Evolutionary conservation across 2,329 filamentous ascomycete species (phyloP), one percentile per base, ranked within the genome.

Genomic region (Purpureocillium takamizusanense): DNA sequence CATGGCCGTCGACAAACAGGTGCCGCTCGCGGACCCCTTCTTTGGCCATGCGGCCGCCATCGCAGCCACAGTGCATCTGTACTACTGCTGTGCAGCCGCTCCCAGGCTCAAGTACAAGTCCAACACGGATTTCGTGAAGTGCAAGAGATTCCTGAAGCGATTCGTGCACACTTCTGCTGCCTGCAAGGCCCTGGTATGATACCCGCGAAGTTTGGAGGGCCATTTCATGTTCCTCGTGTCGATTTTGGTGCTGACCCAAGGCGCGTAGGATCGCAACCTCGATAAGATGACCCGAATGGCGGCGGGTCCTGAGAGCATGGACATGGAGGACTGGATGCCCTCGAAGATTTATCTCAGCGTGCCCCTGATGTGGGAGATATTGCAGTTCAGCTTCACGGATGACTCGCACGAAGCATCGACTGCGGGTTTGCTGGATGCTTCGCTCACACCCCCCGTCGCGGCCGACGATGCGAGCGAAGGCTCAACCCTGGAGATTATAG

Each of bases 321-420:
- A 70, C 27, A 60, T 63, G 12, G 66, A 70, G 40, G 67, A 71
- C 45, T 72, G 69, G 69, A 65, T 70, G 54, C 69, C 69, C 0
- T 70, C 66, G 16, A 67, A 67, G 35, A 72, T 72, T 34, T 66
- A 71, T 44, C 66, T 73, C 28, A 72, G 66, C 42, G 66, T 72
- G 1, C 66, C 67, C 2, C 47, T 73, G 4, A 72, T 72, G 69
- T 72, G 69, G 69, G 65, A 70, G 29, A 65, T 72, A 9, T 50
- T 73, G 4, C 66, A 70, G 38, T 65, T 71, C 47, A 69, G 65
- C 46, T 69, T 57, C 23, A 56, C 55, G 7, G 52, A 60, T 0
- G 57, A 63, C 14, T 50, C 57, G 1, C 57, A 56, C 6, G 59
- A 62, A 11, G 51, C 54, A 2, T 53, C 63, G 1, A 52, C 52